Base-by-base conservation (phyloP, 2,329 filamentous ascomycete genomes). In the Alternaria angustiovoidea region DNA sequence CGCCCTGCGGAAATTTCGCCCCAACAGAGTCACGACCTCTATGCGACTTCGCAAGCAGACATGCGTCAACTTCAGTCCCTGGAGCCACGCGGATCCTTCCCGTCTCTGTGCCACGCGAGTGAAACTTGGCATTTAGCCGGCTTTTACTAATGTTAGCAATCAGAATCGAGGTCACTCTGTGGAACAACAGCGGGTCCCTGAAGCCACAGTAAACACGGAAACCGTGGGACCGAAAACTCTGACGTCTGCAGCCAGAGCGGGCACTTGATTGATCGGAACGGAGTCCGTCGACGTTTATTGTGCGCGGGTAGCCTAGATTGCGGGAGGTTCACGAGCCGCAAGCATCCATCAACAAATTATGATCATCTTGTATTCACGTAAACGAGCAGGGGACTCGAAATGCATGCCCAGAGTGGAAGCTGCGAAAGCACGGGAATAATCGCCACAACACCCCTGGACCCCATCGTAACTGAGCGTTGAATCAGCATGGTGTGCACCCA, bases 31-130 rank as follows among this genome's bases (percentile, higher is more conserved):
- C 38, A 34, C 36, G 24, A 46, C 57, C 14, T 24, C 46, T 20
- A 34, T 53, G 53, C 53, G 32, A 32, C 24, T 54, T 30, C 41
- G 26, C 30, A 43, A 48, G 41, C 24, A 28, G 18, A 52, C 38
- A 36, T 54, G 30, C 26, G 26, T 36, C 20, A 32, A 16, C 14
- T 20, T 56, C 39, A 41, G 59, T 56, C 54, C 52, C 49, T 51
- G 57, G 26, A 43, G 39, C 24, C 18, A 59, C 48, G 58, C 43
- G 59, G 51, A 51, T 54, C 61, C 41, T 53, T 66, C 63, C 55
- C 52, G 49, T 30, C 46, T 55, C 48, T 34, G 54, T 47, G 54
- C 57, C 53, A 62, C 57, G 57, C 56, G 58, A 64, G 9, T 28
- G 44, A 55, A 42, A 20, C 32, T 46, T 54, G n/a, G 39, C 38